These are phyloP conservation scores for Xylariaceae sp. DNA, from an alignment of 2,329 filamentous ascomycete genomes.

Conservation along the genomic window DNA sequence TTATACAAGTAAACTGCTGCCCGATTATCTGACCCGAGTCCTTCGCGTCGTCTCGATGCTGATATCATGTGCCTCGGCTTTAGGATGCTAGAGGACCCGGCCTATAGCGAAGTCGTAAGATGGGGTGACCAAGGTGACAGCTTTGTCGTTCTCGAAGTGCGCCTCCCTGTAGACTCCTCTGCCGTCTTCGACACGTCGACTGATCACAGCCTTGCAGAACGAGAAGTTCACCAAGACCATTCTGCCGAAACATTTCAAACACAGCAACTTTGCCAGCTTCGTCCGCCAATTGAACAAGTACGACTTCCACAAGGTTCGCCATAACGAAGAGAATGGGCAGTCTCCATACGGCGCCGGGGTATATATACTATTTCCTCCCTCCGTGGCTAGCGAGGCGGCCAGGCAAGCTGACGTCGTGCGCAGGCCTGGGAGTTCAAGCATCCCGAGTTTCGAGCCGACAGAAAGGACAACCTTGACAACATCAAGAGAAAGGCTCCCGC, in stretches of 20 bases:
- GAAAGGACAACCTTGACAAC: slow-evolving; percentile 93
- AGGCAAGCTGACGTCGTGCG: slow-evolving; percentile 21
- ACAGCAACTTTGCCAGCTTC: slow-evolving; percentile 76
- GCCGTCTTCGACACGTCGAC: neutral
- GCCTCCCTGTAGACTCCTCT: neutral
- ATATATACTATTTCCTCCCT: slow-evolving; percentile 9
- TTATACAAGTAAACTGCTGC: too few relatives aligned
- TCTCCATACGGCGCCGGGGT: slow-evolving; percentile 78
- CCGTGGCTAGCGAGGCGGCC: neutral
- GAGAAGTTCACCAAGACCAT: slow-evolving; percentile 85
- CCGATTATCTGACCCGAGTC: too few relatives aligned
- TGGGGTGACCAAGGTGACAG: slow-evolving; percentile 95
- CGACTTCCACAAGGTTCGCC: slow-evolving; percentile 83
- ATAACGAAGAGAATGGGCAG: slow-evolving; percentile 77
- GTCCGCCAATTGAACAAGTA: slow-evolving; percentile 74
- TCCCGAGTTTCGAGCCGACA: slow-evolving; percentile 89
- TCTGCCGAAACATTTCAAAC: slow-evolving; percentile 77
- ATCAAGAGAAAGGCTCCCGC: slow-evolving; percentile 93
- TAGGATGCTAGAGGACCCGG: slow-evolving; percentile 94
- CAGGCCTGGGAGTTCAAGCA: slow-evolving; percentile 96
- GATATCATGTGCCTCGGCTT: neutral
- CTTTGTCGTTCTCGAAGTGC: slow-evolving; percentile 93
- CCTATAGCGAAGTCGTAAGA: slow-evolving; percentile 84
- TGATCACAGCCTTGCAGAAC: slow-evolving; percentile 51
- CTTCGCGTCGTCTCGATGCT: too few relatives aligned